These are phyloP conservation scores for Bassia scoparia DNA, from an alignment of 148 eudicot species.

Conservation along the genomic window DNA sequence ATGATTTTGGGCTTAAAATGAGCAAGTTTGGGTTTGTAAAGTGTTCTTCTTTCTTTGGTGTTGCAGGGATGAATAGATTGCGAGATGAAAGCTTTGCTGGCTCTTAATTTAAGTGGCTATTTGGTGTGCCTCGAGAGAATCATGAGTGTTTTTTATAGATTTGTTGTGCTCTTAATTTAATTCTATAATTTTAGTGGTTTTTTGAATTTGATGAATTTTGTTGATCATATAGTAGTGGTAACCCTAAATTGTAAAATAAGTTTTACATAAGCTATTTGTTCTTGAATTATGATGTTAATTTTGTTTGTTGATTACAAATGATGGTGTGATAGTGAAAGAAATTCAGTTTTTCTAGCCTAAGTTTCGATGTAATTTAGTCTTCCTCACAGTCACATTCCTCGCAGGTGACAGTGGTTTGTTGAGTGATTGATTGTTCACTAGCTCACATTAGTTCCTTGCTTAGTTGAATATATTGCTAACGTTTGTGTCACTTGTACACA, in stretches of 20 bases:
- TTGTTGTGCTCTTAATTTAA: slow-evolving; percentile 15
- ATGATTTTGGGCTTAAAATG: slow-evolving; percentile 29
- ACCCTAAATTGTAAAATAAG: background rate
- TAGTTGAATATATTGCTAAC: no score
- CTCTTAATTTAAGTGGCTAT: slow-evolving; percentile 66
- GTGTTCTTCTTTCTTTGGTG: slow-evolving; percentile 2
- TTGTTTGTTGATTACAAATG: no score
- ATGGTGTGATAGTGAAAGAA: no score
- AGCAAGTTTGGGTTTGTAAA: slow-evolving; percentile 17
- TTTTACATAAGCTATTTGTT: no score
- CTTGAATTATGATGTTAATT: no score
- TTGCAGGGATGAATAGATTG: slow-evolving; percentile 68
- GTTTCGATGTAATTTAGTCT: no score
- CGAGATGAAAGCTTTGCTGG: slow-evolving; percentile 57
- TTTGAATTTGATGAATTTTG: slow-evolving; percentile 4
- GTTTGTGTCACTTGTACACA: no score
- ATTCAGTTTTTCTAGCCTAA: no score
- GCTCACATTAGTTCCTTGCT: no score
- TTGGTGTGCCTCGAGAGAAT: slow-evolving; percentile 64
- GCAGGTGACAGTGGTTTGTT: no score
- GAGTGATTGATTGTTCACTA: no score
- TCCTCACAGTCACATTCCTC: no score
- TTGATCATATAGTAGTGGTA: slow-evolving; percentile 17
- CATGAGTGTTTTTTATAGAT: slow-evolving; percentile 41
- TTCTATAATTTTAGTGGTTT: slow-evolving; percentile 4